These are phyloP conservation scores for Parastagonospora nodorum DNA, from an alignment of 2,329 filamentous ascomycete genomes.

Conservation along the genomic window DNA sequence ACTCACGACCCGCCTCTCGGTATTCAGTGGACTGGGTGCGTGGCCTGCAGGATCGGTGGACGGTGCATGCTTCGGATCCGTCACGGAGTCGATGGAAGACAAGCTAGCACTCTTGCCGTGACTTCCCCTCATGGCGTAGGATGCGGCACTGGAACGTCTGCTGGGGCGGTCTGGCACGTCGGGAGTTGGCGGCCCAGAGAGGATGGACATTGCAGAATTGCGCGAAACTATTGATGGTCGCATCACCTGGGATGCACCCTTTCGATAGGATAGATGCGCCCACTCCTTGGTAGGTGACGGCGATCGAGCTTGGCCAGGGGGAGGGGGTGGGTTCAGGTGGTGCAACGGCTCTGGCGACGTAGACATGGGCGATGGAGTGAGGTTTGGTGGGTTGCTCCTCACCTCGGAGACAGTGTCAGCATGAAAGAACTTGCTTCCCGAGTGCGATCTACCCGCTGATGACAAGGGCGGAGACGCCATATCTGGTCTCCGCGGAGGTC, in stretches of 20 bases:
- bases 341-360: slow-evolving; percentile 32
- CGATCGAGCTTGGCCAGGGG: slow-evolving; percentile 35
- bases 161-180: slow-evolving; percentile 31
- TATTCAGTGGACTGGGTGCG: slow-evolving; percentile 39
- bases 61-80: slow-evolving; percentile 34
- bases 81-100: slow-evolving; percentile 53
- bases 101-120: slow-evolving; percentile 50
- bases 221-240: slow-evolving; percentile 42
- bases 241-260: slow-evolving; percentile 56
- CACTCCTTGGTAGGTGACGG: slow-evolving; percentile 54
- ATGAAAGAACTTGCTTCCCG: slow-evolving; percentile 70
- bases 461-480: slow-evolving; percentile 45
- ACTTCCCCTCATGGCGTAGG: slow-evolving; percentile 31
- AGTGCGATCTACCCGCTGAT: slow-evolving; percentile 24
- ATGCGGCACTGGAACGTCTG: slow-evolving; percentile 41
- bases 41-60: slow-evolving; percentile 28
- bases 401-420: slow-evolving; percentile 61
- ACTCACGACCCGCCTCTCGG: slow-evolving; percentile 37
- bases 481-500: slow-evolving; percentile 20
- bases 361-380: slow-evolving; percentile 36
- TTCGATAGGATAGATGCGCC: slow-evolving; percentile 56
- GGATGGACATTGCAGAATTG: slow-evolving; percentile 39
- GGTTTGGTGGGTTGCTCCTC: slow-evolving; percentile 38
- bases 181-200: slow-evolving; percentile 31
- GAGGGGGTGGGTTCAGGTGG: slow-evolving; percentile 7